phyloP scores from a whole-genome alignment of 805 yeast genomes.

The Tetrapisispora iriomotensis region DNA sequence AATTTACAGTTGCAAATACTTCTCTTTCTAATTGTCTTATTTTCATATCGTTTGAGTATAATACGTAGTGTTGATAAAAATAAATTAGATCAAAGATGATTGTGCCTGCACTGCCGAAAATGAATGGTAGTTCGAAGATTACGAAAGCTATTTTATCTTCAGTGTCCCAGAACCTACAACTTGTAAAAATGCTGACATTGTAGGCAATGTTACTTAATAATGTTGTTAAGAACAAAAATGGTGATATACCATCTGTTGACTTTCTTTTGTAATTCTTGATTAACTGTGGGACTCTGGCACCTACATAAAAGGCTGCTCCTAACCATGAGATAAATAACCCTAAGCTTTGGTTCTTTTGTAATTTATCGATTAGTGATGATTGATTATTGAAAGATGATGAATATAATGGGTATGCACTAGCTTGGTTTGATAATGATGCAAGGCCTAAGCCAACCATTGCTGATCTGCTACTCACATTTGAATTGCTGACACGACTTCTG shows the following conservation, averaged over 20 bases:
- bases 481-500: conserved; percentile 1
- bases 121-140: conserved; percentile 64
- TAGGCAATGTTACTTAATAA: conserved; percentile 70
- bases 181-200: conserved; percentile 60
- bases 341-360: conserved; percentile 10
- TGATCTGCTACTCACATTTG: background rate
- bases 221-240: conserved; percentile 70
- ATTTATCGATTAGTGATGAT: background rate
- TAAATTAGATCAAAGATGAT: conserved; percentile 63
- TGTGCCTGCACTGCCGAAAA: conserved; percentile 82
- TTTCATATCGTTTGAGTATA: conserved; percentile 25
- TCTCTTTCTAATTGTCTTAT: conserved; percentile 19
- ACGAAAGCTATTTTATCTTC: conserved; percentile 40
- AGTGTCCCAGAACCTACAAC: conserved; percentile 41
- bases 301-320: conserved; percentile 64
- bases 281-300: conserved; percentile 79
- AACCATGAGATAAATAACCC: conserved; percentile 62
- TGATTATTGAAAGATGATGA: background rate
- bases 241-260: conserved; percentile 81
- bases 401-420: conserved; percentile 4
- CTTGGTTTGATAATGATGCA: conserved; percentile 1
- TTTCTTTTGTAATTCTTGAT: conserved; percentile 65
- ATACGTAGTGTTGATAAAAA: conserved; percentile 45
- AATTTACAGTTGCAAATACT: background rate
- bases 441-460: background rate